Evolutionary conservation across 1,284 basidiomycete genomes (phyloP), one percentile per base, ranked within the genome.

Genomic region (Cryptococcus neoformans): DNA sequence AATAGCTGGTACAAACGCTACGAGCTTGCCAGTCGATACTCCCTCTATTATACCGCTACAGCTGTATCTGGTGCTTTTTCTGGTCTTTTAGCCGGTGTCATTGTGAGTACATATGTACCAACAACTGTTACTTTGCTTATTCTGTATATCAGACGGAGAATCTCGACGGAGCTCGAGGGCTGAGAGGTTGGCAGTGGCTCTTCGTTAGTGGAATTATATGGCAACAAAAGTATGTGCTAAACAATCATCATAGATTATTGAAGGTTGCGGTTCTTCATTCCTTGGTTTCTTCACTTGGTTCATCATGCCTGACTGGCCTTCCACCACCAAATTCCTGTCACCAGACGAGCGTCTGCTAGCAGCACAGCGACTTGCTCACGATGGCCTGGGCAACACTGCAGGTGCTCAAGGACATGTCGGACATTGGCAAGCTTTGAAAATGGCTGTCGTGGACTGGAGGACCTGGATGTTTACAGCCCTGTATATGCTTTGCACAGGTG

Each of bases 271-370:
- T 1, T 68, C 69, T 2, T 67, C 67, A 16, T 64, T 66, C 50
- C 52, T 71, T 35, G 70, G 70, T 40, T 55, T 61, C 51, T 64
- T 67, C 56, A 70, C 67, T 7, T 65, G 67, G 67, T 67, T 62
- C 51, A 59, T 75, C 60, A 65, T 77, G 56, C 75, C 75, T 54
- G 72, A 77, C 62, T 77, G 70, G 68, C 75, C 75, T 3, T 63
- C 71, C 12, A 79, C 76, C 21, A 81, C 79, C 44, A 70, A 66
- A 39, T 80, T 78, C 72, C 67, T 81, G 16, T 69, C 69, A 12
- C 64, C 66, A 6, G 78, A 78, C 48, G 80, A 81, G 62, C 69
- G 68, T 51, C 62, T 73, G 40, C 74, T 81, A 10, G 79, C 79
- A 16, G 68, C 75, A 14, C 74, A 77, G 49, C 72, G 79, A 51